phyloP scores from a whole-genome alignment of 2,329 filamentous ascomycete species.

The Aureobasidium melanogenum region DNA sequence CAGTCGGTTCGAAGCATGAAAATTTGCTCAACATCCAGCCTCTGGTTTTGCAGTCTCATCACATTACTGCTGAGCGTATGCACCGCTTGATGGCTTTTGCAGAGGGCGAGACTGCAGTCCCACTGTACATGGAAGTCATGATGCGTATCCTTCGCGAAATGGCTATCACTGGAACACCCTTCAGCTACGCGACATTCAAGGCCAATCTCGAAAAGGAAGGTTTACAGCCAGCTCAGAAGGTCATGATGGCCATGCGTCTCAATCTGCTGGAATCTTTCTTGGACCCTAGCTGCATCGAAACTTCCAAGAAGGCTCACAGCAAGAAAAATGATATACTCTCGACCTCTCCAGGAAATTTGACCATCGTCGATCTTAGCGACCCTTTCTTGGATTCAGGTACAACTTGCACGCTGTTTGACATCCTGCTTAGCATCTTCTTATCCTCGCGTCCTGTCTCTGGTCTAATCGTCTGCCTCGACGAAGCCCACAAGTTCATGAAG shows the following conservation, averaged over 20 bases:
- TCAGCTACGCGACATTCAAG: constrained; percentile 46
- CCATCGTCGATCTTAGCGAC: constrained; percentile 64
- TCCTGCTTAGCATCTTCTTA: constrained; percentile 59
- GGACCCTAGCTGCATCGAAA: constrained; percentile 21
- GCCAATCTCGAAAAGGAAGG: constrained; percentile 26
- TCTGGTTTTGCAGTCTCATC: constrained; percentile 37
- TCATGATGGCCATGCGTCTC: constrained; percentile 52
- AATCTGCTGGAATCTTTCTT: constrained; percentile 58
- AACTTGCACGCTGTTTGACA: constrained; percentile 64
- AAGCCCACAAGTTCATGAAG: constrained; percentile 70
- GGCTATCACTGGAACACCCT: constrained; percentile 34
- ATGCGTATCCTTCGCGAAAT: constrained; percentile 49
- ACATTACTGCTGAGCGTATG: constrained; percentile 46
- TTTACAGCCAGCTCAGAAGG: constrained; percentile 43
- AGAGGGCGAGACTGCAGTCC: constrained; percentile 31
- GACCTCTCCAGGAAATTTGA: constrained; percentile 42
- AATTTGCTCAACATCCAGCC: constrained; percentile 34
- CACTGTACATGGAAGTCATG: constrained; percentile 51
- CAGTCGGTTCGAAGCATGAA: constrained; percentile 28
- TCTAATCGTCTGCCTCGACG: constrained; percentile 61
- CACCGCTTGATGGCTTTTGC: constrained; percentile 47
- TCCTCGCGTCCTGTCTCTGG: constrained; percentile 38
- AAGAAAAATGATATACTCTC: constrained; percentile 19
- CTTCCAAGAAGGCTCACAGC: background rate
- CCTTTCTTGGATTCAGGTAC: constrained; percentile 58